phyloP scores from a whole-genome alignment of 108 stramenopile species.

The Skeletonema marinoi region DNA sequence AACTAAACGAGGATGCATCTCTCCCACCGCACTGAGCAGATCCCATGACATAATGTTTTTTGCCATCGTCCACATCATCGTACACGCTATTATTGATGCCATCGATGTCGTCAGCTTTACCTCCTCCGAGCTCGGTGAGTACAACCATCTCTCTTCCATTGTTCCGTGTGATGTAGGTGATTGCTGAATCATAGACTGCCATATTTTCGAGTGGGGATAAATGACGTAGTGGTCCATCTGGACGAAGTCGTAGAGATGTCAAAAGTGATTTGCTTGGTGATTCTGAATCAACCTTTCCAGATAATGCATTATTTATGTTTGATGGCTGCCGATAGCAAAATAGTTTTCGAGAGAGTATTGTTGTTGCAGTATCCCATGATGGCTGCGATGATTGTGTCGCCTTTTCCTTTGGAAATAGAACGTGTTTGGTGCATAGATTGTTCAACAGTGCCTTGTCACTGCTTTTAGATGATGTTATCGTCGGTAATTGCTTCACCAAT shows the following conservation, averaged over 20 bases:
- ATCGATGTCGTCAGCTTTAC: slow-evolving; percentile 10
- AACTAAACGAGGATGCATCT: slow-evolving; percentile 36
- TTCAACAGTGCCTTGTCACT: slow-evolving; percentile 6
- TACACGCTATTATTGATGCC: neutral
- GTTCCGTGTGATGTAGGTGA: slow-evolving; percentile 60
- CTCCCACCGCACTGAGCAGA: slow-evolving; percentile 12
- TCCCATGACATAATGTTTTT: slow-evolving; percentile 33
- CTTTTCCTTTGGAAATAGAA: slow-evolving; percentile 13
- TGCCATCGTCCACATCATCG: slow-evolving; percentile 5
- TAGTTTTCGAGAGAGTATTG: slow-evolving; percentile 63
- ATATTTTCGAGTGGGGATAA: slow-evolving; percentile 65
- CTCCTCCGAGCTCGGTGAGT: slow-evolving; percentile 66
- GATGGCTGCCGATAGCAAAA: slow-evolving; percentile 66
- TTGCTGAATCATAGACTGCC: slow-evolving; percentile 75
- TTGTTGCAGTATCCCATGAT: slow-evolving; percentile 57
- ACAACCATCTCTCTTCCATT: slow-evolving; percentile 51
- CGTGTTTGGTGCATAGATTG: slow-evolving; percentile 14
- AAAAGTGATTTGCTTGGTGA: slow-evolving; percentile 37
- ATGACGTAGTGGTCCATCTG: slow-evolving; percentile 56
- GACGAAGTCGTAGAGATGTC: slow-evolving; percentile 58
- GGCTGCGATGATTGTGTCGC: neutral
- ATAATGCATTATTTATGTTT: neutral
- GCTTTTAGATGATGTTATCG: slow-evolving; percentile 14
- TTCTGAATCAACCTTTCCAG: neutral
- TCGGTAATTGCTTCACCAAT: slow-evolving; percentile 48